A percentile compares a stretch with the other conserved stretches of the same genome.
These are phyloP conservation scores for Naumovozyma dairenensis DNA, from an alignment of 805 yeast genomes.

Conservation along the genomic window DNA sequence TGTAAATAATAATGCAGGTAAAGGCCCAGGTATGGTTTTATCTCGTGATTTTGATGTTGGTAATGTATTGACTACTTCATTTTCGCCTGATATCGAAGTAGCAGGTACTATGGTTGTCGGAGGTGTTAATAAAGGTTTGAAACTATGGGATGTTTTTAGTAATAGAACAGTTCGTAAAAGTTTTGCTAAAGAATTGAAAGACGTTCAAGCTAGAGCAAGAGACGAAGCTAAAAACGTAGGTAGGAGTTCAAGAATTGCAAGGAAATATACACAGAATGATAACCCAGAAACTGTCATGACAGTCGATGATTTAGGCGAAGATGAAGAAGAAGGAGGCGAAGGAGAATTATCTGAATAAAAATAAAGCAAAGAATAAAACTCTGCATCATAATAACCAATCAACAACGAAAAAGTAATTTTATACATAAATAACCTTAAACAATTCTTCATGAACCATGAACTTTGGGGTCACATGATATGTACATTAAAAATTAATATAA, in stretches of 20 bases:
- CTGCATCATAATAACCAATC: no score
- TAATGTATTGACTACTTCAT: constrained; percentile 70
- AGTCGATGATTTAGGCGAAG: constrained; percentile 56
- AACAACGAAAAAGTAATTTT: no score
- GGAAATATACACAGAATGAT: constrained; percentile 49
- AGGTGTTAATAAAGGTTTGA: constrained; percentile 75
- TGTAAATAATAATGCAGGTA: constrained; percentile 20
- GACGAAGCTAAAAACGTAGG: constrained; percentile 46
- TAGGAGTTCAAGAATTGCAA: constrained; percentile 61
- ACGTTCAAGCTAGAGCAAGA: constrained; percentile 47
- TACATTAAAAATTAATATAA: constrained; percentile 1
- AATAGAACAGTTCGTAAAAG: constrained; percentile 68
- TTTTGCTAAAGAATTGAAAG: constrained; percentile 49
- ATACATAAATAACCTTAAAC: no score
- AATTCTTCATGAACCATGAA: no score
- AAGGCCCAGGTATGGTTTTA: constrained; percentile 74
- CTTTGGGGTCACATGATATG: no score
- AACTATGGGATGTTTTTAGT: constrained; percentile 86
- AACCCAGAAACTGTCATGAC: constrained; percentile 47
- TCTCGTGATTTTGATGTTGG: constrained; percentile 93
- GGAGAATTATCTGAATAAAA: not conserved
- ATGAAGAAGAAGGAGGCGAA: constrained; percentile 44
- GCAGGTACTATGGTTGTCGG: constrained; percentile 80
- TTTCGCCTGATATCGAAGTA: constrained; percentile 80
- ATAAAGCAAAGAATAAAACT: no score